phyloP scores from a whole-genome alignment of 2,329 filamentous ascomycete species.

The Sclerotinia glacialis region DNA sequence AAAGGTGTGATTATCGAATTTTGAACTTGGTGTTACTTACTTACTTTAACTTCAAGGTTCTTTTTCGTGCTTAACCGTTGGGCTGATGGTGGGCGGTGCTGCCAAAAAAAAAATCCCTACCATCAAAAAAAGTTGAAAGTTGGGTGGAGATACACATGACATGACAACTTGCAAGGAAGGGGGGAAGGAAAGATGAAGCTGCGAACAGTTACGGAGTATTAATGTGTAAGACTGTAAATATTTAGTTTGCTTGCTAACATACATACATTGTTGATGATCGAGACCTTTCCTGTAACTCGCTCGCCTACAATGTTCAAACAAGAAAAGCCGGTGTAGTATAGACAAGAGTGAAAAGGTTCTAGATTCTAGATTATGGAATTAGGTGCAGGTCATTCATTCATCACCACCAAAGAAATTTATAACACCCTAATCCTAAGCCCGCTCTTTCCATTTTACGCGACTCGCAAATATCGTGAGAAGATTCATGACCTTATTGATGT shows the following conservation, averaged over 20 bases:
- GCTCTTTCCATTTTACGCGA: conserved; percentile 21
- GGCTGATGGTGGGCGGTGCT: conserved; percentile 6
- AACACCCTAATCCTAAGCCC: not conserved
- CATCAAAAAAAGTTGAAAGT: not conserved
- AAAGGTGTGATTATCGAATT: conserved; percentile 18
- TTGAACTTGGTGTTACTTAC: not conserved
- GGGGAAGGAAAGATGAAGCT: not conserved
- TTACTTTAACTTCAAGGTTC: conserved; percentile 1
- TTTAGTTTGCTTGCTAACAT: not conserved
- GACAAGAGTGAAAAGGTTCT: not conserved
- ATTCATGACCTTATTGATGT: conserved; percentile 9
- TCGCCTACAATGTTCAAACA: conserved; percentile 2
- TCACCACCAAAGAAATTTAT: not conserved
- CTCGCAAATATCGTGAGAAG: conserved; percentile 1
- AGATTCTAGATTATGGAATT: not conserved
- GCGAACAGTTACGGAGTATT: not conserved
- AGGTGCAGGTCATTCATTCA: conserved; percentile 1
- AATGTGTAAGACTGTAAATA: too few species aligned
- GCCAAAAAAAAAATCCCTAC: not conserved
- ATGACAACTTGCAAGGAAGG: not conserved
- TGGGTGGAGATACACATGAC: conserved; percentile 15
- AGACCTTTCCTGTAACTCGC: not conserved
- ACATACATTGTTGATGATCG: conserved; percentile 3
- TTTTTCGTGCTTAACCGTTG: conserved; percentile 16
- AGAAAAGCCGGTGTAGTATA: conserved; percentile 8